Conservation (phyloP, 2,329 filamentous ascomycete genomes). For the Chaetomium olivaceum region DNA sequence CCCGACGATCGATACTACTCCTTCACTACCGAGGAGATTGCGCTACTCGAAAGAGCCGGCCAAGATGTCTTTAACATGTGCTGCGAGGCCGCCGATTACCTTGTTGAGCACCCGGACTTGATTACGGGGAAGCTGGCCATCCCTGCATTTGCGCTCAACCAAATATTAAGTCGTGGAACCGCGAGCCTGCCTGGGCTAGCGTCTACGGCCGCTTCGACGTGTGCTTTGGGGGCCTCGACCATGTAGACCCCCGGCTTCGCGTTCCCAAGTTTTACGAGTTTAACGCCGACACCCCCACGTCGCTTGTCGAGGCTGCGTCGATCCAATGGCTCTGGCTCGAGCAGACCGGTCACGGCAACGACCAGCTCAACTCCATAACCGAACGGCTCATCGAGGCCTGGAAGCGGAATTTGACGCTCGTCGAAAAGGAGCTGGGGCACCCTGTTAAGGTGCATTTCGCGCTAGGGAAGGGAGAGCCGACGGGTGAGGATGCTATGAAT, state of each 20-base stretch:
- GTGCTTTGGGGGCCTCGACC: constrained; percentile 3
- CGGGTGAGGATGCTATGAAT: constrained; percentile 4
- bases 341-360: constrained; percentile 5
- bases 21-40: constrained; percentile 1
- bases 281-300: constrained; percentile 8
- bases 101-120: background rate
- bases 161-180: constrained; percentile 6
- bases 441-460: constrained; percentile 9
- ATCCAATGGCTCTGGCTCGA: constrained; percentile 9
- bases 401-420: background rate
- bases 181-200: constrained; percentile 8
- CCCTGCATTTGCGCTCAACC: constrained; percentile 1
- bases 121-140: constrained; percentile 1
- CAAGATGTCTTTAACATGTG: constrained; percentile 5
- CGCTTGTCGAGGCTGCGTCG: constrained; percentile 1
- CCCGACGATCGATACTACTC: constrained; percentile 9
- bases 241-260: background rate
- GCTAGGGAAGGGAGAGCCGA: background rate
- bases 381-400: constrained; percentile 1
- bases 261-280: constrained; percentile 10
- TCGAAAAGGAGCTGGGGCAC: background rate
- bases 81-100: constrained; percentile 11
- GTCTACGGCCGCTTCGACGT: constrained; percentile 8
- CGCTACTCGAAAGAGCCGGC: background rate
- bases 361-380: constrained; percentile 1